Base-by-base conservation (phyloP, 2,329 filamentous ascomycete genomes). In the Penicillium palitans region DNA sequence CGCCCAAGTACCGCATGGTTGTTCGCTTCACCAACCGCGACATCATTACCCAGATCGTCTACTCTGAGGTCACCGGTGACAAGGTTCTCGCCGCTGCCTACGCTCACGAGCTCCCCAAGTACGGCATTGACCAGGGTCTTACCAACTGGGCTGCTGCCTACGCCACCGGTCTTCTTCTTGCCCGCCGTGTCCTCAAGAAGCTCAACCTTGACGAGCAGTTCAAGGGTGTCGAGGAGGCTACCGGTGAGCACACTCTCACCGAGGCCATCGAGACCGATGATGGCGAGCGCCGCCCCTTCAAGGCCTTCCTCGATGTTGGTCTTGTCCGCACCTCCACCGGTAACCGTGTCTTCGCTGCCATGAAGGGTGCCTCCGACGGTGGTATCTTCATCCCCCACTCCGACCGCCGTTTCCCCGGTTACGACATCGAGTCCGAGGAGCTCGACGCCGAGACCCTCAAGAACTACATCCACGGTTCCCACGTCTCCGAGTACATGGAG, bases 401-500 rank as follows among this genome's bases (percentile, higher is more conserved):
- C 73, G 93, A 98, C 87, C 97, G 95, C 87, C 93, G 95, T 74
- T 99, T 99, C 91, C 95, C 95, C 74, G 95, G 95, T 75, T 99
- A 84, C 88, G 95, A 99, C 79, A 90, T 96, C 33, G 95, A 99
- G 85, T 82, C 83, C 80, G 93, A 99, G 90, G 93, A 98, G 87
- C 91, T 99, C 74, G 95, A 99, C 74, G 87, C 92, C 74, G 95
- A 99, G 81, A 90, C 87, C 70, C 91, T 99, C 78, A 92, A 93
- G 87, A 96, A 93, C 86, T 99, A 99, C 90, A 99, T 99, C 86
- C 93, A 91, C 81, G 95, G 86, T 77, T 93, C 95, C 64, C 95
- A 99, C 87, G 91, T 99, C 68, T 93, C 93, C 71, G 95, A 99
- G 88, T 99, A 99, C 89, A 99, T 99, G 95, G 95, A 99, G 89